Percentiles rank a stretch among this genome's conserved stretches.
phyloP scores from a whole-genome alignment of 345 rosid species.

The Eucalyptus albens region DNA sequence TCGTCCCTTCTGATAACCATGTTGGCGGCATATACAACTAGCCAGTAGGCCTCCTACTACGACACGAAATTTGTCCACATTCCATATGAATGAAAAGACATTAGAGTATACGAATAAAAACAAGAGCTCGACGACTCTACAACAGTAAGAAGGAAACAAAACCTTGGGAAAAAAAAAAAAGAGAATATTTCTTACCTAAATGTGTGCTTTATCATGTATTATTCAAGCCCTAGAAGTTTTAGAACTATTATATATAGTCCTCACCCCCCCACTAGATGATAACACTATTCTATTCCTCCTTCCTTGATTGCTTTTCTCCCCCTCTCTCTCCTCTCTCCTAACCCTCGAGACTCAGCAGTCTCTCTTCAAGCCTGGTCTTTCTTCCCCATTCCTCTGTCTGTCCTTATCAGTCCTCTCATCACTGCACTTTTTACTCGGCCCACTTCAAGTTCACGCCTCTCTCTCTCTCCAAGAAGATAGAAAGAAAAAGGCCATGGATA shows the following conservation, averaged over 20 bases:
- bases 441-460: background rate
- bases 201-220: background rate
- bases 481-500: slow-evolving; percentile 19
- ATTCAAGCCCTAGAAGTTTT: background rate
- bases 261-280: background rate
- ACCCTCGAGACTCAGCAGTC: background rate
- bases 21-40: background rate
- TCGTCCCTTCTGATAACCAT: background rate
- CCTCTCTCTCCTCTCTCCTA: background rate
- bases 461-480: background rate
- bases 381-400: slow-evolving; percentile 25
- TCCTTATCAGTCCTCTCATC: background rate
- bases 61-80: background rate
- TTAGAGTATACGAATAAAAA: background rate
- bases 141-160: background rate
- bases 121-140: slow-evolving; percentile 6
- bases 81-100: background rate
- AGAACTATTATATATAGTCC: background rate
- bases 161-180: background rate
- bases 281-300: background rate
- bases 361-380: background rate
- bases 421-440: background rate
- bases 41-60: background rate
- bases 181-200: background rate
- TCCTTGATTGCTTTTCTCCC: slow-evolving; percentile 10